Evolutionary conservation across 2,329 filamentous ascomycete genomes (phyloP), one percentile per base, ranked within the genome.

Genomic region (Colletotrichum echinochloae): DNA sequence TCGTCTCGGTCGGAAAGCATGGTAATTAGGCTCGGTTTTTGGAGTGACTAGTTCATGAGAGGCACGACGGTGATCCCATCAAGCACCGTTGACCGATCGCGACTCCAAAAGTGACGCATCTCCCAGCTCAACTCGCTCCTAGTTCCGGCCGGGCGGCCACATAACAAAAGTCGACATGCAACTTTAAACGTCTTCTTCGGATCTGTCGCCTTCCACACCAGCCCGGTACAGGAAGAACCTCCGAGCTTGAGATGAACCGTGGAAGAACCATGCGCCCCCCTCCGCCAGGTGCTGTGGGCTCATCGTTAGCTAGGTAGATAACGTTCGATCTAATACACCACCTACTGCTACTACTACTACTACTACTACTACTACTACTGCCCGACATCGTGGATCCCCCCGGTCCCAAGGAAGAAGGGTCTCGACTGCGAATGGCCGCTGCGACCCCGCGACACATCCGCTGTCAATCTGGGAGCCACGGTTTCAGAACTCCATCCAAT

Each of bases 191-290:
- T 16, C 51, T 59, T 59, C 30, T 51, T 62, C 67, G 67, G 64
- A 67, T 67, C 67, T 59, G 57, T 67, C 46, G 18, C 33, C 52
- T 55, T 33, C 28, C 30, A 33, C 46, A 30, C 35, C 26, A 28
- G 44, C 28, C 33, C 56, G 63, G 41, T 35, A 41, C 60, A 59
- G 44, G 44, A 60, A n/a, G n/a, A 30, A 67, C 66, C 57, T n/a
- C 67, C 67, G 64, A 70, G 67, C 57, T 59, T 67, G 56, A 62
- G 67, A 70, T 46, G 67, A 70, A 70, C 63, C 63, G 46, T n/a
- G 20, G 35, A 60, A 12, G 30, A 48, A 28, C 41, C 41, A 20
- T 49, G 41, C 28, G 23, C 18, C 57, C 56, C 33, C 30, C 20
- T 49, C n/a, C 12, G 18, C 28, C 28, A 23, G 39, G 14, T 14